Evolutionary conservation across 192 early-diverging fungal species (phyloP).

Genomic region (Oehlia diaphana): DNA sequence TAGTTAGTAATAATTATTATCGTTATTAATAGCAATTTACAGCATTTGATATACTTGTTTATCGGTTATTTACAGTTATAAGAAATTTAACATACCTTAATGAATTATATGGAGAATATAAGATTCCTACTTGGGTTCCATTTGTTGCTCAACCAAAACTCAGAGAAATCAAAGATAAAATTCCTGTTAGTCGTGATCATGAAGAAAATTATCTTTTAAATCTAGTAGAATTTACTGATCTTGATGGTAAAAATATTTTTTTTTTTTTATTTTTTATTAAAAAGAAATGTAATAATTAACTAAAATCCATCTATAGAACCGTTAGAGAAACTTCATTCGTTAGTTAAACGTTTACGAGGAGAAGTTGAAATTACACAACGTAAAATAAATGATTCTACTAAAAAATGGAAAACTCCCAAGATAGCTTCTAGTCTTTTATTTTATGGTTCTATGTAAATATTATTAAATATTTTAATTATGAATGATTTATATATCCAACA

Average conservation of each 20-base stretch:
- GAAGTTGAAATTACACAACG: background rate
- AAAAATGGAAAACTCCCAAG: background rate
- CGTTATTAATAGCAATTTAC: background rate
- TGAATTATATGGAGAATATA: slow-evolving; percentile 7
- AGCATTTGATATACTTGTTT: background rate
- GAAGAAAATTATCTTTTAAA: background rate
- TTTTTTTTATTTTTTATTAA: background rate
- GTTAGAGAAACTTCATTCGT: background rate
- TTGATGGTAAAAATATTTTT: background rate
- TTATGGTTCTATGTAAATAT: slow-evolving; percentile 12
- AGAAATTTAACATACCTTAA: slow-evolving; percentile 7
- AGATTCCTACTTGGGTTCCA: background rate
- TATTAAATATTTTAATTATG: background rate
- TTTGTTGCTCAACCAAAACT: background rate
- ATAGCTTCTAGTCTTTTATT: background rate
- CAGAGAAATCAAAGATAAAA: background rate
- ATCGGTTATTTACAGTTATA: background rate
- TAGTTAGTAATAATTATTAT: background rate
- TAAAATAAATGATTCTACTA: background rate
- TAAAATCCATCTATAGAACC: background rate
- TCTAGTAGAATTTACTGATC: background rate
- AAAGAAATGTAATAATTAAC: background rate
- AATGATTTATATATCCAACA: background rate
- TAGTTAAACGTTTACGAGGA: background rate
- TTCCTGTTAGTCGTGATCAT: background rate